Evolutionary conservation across 2,329 filamentous ascomycete species (phyloP), one percentile per base, ranked within the genome.

Genomic region (Macrophomina phaseolina): DNA sequence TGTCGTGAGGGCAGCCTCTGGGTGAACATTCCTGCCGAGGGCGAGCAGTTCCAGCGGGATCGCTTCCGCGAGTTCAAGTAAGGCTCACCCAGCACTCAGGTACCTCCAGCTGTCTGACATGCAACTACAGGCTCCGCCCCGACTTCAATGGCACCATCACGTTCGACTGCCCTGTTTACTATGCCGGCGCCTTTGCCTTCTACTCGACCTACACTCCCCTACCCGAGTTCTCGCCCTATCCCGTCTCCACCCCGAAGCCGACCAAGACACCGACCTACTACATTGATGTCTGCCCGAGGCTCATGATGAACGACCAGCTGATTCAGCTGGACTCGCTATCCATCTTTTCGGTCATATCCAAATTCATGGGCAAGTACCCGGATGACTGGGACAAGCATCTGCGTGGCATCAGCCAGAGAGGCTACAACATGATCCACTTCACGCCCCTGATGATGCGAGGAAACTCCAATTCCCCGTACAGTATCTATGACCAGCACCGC

Each of bases 401-500:
- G 67, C 86, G 87, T 66, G 94, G 95, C 34, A 97, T 99, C 77
- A 91, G 92, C 76, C 88, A 91, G 73, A 87, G 95, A 68, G 94
- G 94, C 53, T 99, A 99, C 85, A 99, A 99, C 81, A 97, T 98
- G 93, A 89, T 99, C 68, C 95, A 99, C 79, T 99, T 99, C 78
- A 97, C 95, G 1, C 95, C 95, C 9, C 83, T 99, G 71, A 95
- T 97, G 84, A 85, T 91, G 67, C 89, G 95, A 68, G 95, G 95
- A 67, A 86, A 84, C 52, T 99, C 95, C 63, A 97, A 99, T 76
- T 99, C 95, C 1, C 95, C 95, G 0, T 99, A 98, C 83, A 99
- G 95, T 78, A 87, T 99, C 73, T 97, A 91, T 77, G 92, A 99
- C 74, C 96, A 99, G 81, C 85, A 96, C 28, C 85, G 85, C 52